Evolutionary conservation across 2,329 filamentous ascomycete genomes (phyloP), one percentile per base, ranked within the genome.

Genomic region (Pezicula neosporulosa): DNA sequence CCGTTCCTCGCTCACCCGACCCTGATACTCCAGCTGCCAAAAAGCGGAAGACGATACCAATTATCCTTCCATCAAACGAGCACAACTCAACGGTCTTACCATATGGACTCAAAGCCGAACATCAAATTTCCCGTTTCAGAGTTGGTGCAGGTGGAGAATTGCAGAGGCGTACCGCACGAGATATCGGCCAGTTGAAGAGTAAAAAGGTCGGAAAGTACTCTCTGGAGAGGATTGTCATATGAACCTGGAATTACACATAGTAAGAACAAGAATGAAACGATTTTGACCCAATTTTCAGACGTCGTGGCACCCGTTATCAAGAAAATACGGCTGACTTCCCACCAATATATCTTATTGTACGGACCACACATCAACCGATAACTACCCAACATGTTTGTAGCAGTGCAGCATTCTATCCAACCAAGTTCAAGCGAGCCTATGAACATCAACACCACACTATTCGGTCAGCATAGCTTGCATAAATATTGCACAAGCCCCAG

Each of bases 121-220:
- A 65, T 18, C 68, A 73, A 56, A 72, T 82, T 19, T 75, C 76
- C 39, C 70, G 64, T 54, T 70, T 75, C 55, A 84, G 89, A 78
- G 72, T 88, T 59, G 74, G 85, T 59, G 75, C 79, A 44, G 84
- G 83, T 50, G 89, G 90, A 16, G 87, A 90, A 72, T 74, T 90
- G 38, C 77, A 85, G 56, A 74, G 80, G 66, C 81, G 89, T 60
- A 90, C 78, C 60, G 76, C 74, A 60, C 77, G 90, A 68, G 87
- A 96, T 72, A 84, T 86, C 52, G 89, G 88, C 16, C 83, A 88
- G 69, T 71, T 95, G 67, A 82, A 87, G 64, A 90, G 87, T 65
- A 87, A 89, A 72, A 86, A 85, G 66, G 86, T 92, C 55, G 88
- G 87, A 50, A 83, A 86, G 59, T 96, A 97, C 72, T 90, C 88